phyloP scores from a whole-genome alignment of 106 monocot genomes.

The Platanthera guangdongensis region DNA sequence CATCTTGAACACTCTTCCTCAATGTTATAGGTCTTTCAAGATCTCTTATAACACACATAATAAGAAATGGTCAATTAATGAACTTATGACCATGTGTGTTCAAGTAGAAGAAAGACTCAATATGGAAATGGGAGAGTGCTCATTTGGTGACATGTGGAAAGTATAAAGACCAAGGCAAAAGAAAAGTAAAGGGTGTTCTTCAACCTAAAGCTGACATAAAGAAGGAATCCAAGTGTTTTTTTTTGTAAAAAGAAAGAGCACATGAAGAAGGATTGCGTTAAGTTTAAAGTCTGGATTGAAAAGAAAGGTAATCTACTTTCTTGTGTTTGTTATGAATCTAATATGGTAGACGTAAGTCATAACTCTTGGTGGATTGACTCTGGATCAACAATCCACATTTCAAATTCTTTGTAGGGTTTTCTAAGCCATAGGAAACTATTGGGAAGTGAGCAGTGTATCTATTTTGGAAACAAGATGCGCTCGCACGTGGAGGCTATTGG shows the following conservation, averaged over 20 bases:
- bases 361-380: too few relatives aligned
- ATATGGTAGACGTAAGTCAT: too few relatives aligned
- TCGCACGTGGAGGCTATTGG: too few relatives aligned
- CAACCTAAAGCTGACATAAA: not conserved
- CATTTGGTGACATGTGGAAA: not conserved
- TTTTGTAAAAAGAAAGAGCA: slow-evolving; percentile 7
- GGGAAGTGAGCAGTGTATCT: too few relatives aligned
- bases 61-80: slow-evolving; percentile 9
- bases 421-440: too few relatives aligned
- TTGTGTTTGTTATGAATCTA: too few relatives aligned
- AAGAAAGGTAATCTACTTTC: not conserved
- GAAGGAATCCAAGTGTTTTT: slow-evolving; percentile 8
- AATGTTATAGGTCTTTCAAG: not conserved
- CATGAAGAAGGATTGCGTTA: slow-evolving; percentile 1
- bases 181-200: not conserved
- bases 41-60: slow-evolving; percentile 15
- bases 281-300: not conserved
- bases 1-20: not conserved
- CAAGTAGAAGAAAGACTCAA: not conserved
- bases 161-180: not conserved
- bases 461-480: too few relatives aligned
- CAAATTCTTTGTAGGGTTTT: too few relatives aligned
- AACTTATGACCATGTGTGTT: slow-evolving; percentile 7
- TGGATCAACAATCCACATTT: too few relatives aligned
- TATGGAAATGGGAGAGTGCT: not conserved